phyloP scores from a whole-genome alignment of 2,329 filamentous ascomycete species.

The Ramularia endophylla region DNA sequence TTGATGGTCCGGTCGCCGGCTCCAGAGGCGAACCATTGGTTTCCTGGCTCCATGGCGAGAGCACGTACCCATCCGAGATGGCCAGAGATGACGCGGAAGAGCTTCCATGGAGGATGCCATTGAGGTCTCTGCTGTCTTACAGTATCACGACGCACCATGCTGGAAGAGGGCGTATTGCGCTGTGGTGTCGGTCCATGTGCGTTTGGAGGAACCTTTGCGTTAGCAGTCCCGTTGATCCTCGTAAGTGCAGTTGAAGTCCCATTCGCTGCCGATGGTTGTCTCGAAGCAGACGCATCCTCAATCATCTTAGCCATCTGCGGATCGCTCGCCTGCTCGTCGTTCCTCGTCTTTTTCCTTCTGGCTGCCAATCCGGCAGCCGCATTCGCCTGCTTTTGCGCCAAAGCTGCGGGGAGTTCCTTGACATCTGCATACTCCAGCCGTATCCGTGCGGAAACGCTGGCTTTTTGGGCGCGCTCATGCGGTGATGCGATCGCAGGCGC shows the following conservation, averaged over 20 bases:
- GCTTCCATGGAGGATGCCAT: conserved; percentile 98
- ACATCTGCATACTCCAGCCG: conserved; percentile 72
- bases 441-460: conserved; percentile 53
- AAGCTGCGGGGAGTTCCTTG: conserved; percentile 66
- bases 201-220: conserved; percentile 43
- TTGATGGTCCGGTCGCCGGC: conserved; percentile 97
- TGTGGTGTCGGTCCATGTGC: conserved; percentile 51
- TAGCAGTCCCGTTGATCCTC: conserved; percentile 42
- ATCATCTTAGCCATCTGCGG: conserved; percentile 61
- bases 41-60: conserved; percentile 88
- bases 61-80: conserved; percentile 92
- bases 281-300: conserved; percentile 53
- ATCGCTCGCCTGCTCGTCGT: conserved; percentile 46
- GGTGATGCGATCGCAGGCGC: conserved; percentile 42
- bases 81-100: conserved; percentile 95
- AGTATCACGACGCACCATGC: conserved; percentile 57
- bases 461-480: conserved; percentile 38
- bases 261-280: conserved; percentile 37
- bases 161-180: conserved; percentile 47
- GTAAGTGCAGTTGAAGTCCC: conserved; percentile 54
- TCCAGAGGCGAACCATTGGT: conserved; percentile 95
- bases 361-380: conserved; percentile 52
- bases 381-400: conserved; percentile 73
- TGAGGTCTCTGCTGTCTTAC: conserved; percentile 71
- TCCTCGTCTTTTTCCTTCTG: conserved; percentile 58